A percentile compares a stretch with the other conserved stretches of the same genome.
Evolutionary conservation across 331 rosid genomes (phyloP).

Genomic region (Malus hybrid): DNA sequence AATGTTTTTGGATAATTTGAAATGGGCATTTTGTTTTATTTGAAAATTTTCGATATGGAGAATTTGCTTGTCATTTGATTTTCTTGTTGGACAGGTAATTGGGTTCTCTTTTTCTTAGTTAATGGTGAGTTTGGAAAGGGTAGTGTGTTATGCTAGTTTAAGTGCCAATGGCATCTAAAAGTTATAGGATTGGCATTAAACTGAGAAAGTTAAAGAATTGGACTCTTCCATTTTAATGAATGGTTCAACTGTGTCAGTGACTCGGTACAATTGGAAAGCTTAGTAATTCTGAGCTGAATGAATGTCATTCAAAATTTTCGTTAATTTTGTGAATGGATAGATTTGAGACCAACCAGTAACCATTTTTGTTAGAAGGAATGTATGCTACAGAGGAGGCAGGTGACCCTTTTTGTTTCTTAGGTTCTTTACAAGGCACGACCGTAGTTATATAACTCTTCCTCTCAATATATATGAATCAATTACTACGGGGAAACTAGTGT

Average conservation of each 20-base stretch:
- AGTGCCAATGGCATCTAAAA: neutral
- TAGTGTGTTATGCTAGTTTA: neutral
- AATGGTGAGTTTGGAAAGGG: neutral
- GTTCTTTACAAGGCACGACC: neutral
- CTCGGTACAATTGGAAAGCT: neutral
- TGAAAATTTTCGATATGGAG: neutral
- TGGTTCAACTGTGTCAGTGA: neutral
- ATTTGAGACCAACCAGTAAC: neutral
- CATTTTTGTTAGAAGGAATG: neutral
- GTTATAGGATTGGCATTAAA: neutral
- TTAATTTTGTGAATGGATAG: neutral
- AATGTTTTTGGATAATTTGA: constrained; percentile 7
- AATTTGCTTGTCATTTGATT: neutral
- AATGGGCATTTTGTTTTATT: neutral
- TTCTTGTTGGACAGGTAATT: neutral
- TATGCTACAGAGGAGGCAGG: neutral
- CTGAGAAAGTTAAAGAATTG: neutral
- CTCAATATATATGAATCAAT: neutral
- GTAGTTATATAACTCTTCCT: neutral
- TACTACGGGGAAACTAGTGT: neutral
- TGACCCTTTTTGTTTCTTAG: neutral
- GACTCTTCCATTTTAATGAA: neutral
- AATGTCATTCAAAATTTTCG: neutral
- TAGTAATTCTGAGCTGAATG: neutral
- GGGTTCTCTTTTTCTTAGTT: neutral